Conservation (phyloP, 73 alveolate genomes). For the Tetrahymena thermophila region DNA sequence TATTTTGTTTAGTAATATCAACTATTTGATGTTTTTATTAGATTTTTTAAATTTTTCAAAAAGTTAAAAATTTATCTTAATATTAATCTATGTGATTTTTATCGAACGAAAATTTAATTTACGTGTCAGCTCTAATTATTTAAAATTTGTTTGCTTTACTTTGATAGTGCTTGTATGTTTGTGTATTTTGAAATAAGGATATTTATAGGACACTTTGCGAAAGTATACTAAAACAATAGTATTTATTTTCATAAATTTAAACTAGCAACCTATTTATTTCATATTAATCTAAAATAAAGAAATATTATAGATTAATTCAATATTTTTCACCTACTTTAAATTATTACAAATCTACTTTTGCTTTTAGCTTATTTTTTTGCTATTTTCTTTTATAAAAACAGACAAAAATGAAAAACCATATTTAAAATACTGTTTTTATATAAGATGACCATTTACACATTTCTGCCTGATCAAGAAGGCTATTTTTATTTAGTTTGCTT, state of each 20-base stretch:
- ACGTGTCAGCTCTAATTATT: neutral
- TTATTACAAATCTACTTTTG: neutral
- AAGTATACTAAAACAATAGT: neutral
- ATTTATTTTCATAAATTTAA: neutral
- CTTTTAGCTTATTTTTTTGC: neutral
- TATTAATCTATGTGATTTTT: neutral
- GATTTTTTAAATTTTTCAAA: too few relatives aligned
- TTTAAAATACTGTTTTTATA: neutral
- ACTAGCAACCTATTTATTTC: neutral
- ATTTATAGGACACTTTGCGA: neutral
- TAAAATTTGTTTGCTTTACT: too few relatives aligned
- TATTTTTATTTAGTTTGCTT: too few relatives aligned
- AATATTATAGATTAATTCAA: neutral
- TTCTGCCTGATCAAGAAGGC: neutral
- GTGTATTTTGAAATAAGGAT: too few relatives aligned
- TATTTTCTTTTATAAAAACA: neutral
- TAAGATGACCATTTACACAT: neutral
- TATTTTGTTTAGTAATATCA: neutral
- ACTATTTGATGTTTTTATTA: too few relatives aligned
- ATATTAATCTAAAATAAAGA: neutral
- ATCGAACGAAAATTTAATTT: too few relatives aligned
- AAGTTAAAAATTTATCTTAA: too few relatives aligned
- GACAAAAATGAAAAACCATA: neutral
- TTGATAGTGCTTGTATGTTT: too few relatives aligned
- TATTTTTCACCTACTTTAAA: neutral